Evolutionary conservation across 2,329 filamentous ascomycete species (phyloP).

Genomic region (Nothophaeocryptopus gaeumannii): DNA sequence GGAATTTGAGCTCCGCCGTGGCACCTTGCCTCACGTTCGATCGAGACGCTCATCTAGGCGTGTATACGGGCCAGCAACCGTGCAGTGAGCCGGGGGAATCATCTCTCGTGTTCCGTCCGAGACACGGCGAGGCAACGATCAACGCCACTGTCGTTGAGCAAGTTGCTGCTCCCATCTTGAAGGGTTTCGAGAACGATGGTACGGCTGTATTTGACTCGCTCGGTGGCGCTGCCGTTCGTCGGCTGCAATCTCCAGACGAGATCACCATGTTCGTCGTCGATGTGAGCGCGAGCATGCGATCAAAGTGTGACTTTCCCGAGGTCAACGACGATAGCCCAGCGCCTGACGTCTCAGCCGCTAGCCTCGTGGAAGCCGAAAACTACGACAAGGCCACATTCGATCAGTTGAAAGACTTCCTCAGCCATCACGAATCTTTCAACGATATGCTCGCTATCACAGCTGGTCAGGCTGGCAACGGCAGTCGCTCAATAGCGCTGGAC

Average conservation of each 20-base stretch:
- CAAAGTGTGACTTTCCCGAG: conserved; percentile 33
- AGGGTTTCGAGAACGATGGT: conserved; percentile 32
- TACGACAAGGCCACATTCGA: conserved; percentile 20
- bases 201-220: conserved; percentile 37
- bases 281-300: conserved; percentile 34
- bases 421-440: conserved; percentile 27
- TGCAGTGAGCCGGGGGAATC: conserved; percentile 36
- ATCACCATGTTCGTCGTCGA: conserved; percentile 38
- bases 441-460: conserved; percentile 32
- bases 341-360: conserved; percentile 8
- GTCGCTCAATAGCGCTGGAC: conserved; percentile 9
- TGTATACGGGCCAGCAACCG: conserved; percentile 36
- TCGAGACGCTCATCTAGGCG: conserved; percentile 34
- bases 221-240: conserved; percentile 30
- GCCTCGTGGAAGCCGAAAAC: conserved; percentile 11
- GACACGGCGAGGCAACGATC: conserved; percentile 31
- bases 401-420: conserved; percentile 29
- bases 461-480: neutral
- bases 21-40: conserved; percentile 38
- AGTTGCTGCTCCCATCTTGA: conserved; percentile 35
- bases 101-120: conserved; percentile 36
- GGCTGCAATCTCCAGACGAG: conserved; percentile 35
- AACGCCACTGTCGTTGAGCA: conserved; percentile 38
- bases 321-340: conserved; percentile 24
- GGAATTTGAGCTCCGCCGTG: conserved; percentile 29